phyloP scores from a whole-genome alignment of 352 stramenopile species.

The Globisporangium parvum region DNA sequence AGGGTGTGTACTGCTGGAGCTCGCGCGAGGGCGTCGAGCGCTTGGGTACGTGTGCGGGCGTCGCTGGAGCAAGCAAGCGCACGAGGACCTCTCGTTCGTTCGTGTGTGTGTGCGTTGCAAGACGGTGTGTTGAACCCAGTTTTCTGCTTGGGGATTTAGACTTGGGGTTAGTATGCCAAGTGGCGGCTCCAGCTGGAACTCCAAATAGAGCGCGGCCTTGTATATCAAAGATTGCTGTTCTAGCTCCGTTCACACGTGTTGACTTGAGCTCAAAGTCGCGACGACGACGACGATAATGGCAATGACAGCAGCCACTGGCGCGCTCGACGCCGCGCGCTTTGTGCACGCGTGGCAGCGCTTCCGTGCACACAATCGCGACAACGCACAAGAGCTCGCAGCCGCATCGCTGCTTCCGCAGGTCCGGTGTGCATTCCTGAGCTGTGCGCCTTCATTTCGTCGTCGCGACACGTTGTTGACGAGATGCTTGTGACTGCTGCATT shows the following conservation, averaged over 20 bases:
- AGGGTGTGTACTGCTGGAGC: background rate
- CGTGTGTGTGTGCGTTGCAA: too few species aligned
- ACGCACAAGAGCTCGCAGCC: background rate
- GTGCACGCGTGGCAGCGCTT: constrained; percentile 50
- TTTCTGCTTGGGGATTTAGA: too few species aligned
- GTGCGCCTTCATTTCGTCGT: background rate
- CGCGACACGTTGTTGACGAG: background rate
- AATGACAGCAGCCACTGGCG: constrained; percentile 6
- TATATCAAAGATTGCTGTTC: too few species aligned
- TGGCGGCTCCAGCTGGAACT: too few species aligned
- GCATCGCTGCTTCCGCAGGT: constrained; percentile 7
- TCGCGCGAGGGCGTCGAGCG: constrained; percentile 2
- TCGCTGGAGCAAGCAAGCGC: too few species aligned
- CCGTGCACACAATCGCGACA: constrained; percentile 3
- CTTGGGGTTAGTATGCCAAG: too few species aligned
- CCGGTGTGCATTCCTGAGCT: background rate
- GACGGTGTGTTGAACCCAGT: too few species aligned
- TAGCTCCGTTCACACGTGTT: too few species aligned
- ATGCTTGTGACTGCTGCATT: background rate
- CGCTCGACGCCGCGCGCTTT: constrained; percentile 52
- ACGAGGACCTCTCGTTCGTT: too few species aligned
- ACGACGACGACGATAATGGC: constrained; percentile 5
- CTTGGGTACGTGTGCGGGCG: background rate
- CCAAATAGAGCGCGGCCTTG: too few species aligned
- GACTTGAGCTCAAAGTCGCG: background rate